These are phyloP conservation scores for Auricularia auricula-judae DNA, from an alignment of 768 basidiomycete species.

Conservation along the genomic window DNA sequence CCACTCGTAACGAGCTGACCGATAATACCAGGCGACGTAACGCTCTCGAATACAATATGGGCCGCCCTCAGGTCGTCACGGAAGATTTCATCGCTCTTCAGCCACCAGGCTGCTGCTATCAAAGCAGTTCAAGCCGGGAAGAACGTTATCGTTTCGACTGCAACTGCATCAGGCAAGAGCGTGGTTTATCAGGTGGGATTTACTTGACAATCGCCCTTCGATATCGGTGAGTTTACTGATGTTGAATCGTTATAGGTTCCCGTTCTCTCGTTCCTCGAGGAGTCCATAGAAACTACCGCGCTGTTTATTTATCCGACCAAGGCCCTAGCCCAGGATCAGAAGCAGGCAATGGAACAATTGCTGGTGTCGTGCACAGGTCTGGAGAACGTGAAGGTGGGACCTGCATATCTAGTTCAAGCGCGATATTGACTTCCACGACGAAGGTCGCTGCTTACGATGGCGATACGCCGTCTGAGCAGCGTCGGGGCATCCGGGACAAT, in stretches of 20 bases:
- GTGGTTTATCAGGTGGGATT: constrained; percentile 67
- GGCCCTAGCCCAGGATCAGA: constrained; percentile 85
- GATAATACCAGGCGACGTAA: constrained; percentile 28
- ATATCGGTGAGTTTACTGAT: neutral
- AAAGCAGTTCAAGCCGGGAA: constrained; percentile 43
- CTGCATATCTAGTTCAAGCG: neutral
- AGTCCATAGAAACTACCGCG: constrained; percentile 50
- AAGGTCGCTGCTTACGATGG: constrained; percentile 79
- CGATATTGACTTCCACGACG: neutral
- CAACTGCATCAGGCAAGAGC: constrained; percentile 85
- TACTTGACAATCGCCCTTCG: neutral
- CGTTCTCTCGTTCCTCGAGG: constrained; percentile 52
- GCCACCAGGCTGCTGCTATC: constrained; percentile 64
- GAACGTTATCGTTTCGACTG: constrained; percentile 81
- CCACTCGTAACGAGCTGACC: too few species aligned
- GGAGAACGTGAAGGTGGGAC: constrained; percentile 42
- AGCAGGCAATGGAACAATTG: constrained; percentile 54
- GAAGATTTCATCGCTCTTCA: constrained; percentile 54
- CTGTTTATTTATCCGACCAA: constrained; percentile 88
- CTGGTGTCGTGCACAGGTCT: constrained; percentile 49
- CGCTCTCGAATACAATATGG: constrained; percentile 45
- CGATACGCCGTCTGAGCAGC: constrained; percentile 64
- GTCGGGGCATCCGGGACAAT: constrained; percentile 61
- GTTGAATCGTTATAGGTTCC: constrained; percentile 42
- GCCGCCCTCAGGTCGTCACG: constrained; percentile 47